A percentile compares a stretch with the other conserved stretches of the same genome.
Evolutionary conservation across 768 basidiomycete species (phyloP).

Genomic region (Tricholoma flavovirens): DNA sequence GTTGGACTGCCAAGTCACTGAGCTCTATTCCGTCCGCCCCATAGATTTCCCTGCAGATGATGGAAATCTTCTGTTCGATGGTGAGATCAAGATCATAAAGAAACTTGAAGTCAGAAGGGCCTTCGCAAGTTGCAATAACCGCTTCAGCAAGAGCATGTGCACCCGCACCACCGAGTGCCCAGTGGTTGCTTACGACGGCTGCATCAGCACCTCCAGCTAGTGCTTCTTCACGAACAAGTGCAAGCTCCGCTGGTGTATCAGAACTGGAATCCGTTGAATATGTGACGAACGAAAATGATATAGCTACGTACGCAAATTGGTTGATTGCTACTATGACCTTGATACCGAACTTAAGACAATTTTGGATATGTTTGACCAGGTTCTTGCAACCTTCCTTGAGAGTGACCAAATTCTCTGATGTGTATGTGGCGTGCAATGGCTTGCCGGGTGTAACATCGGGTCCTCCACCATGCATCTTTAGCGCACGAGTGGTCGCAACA

Average conservation of each 20-base stretch:
- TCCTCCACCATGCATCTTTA: conserved; percentile 99
- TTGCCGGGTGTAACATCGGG: conserved; percentile 97
- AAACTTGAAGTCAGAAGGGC: conserved; percentile 82
- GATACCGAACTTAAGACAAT: conserved; percentile 91
- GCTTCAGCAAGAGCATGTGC: conserved; percentile 88
- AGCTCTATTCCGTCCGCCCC: conserved; percentile 88
- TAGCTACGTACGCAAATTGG: conserved; percentile 76
- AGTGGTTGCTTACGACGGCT: conserved; percentile 94
- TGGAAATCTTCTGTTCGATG: conserved; percentile 83
- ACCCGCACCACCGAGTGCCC: conserved; percentile 93
- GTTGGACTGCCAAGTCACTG: conserved; percentile 76
- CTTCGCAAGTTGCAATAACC: conserved; percentile 82
- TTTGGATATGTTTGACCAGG: conserved; percentile 88
- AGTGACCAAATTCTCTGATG: conserved; percentile 85
- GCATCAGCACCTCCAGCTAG: conserved; percentile 87
- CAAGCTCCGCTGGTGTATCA: conserved; percentile 86
- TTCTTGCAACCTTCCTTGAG: conserved; percentile 92
- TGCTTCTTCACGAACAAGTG: conserved; percentile 74
- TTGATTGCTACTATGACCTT: conserved; percentile 97
- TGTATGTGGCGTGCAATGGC: conserved; percentile 88
- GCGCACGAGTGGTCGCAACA: conserved; percentile 93
- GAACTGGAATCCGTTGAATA: conserved; percentile 41
- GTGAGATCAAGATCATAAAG: conserved; percentile 82
- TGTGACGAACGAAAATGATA: not conserved
- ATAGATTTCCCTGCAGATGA: conserved; percentile 88